Conservation (phyloP, 352 stramenopile species). For the Pythium plurisporium region DNA sequence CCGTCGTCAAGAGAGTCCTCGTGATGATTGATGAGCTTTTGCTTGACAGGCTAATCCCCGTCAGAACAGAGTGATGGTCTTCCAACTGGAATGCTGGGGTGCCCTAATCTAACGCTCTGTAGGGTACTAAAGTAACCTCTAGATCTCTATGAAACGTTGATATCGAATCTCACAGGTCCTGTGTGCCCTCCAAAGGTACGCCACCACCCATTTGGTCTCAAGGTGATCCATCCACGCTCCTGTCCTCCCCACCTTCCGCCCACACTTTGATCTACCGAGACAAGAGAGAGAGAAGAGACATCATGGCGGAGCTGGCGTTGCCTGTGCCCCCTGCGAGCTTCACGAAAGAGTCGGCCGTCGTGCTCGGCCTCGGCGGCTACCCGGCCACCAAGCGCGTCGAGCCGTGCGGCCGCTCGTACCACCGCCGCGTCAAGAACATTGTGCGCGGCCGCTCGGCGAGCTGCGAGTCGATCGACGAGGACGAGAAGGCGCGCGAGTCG, state of each 20-base stretch:
- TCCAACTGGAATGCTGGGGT: not conserved
- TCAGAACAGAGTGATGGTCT: not conserved
- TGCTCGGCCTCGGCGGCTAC: slow-evolving; percentile 65
- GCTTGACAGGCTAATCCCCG: not conserved
- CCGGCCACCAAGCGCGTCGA: slow-evolving; percentile 74
- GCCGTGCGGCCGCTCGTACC: slow-evolving; percentile 60
- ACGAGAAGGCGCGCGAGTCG: slow-evolving; percentile 48
- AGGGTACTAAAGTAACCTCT: not conserved
- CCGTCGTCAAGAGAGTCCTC: no score
- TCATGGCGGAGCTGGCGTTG: slow-evolving; percentile 30
- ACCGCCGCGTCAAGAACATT: slow-evolving; percentile 73
- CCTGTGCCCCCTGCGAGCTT: slow-evolving; percentile 46
- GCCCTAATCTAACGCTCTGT: not conserved
- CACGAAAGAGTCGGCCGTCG: slow-evolving; percentile 46
- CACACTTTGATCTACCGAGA: no score
- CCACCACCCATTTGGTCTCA: slow-evolving; percentile 14
- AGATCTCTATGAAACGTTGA: not conserved
- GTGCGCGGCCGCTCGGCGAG: slow-evolving; percentile 68
- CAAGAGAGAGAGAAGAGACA: no score
- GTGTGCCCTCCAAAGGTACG: not conserved
- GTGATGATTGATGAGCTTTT: not conserved
- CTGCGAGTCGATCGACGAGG: slow-evolving; percentile 72
- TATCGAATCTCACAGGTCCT: not conserved
- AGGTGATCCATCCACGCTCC: not conserved
- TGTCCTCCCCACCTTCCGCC: no score